Evolutionary conservation across 2,329 filamentous ascomycete genomes (phyloP).

Genomic region (Aspergillus sp.): DNA sequence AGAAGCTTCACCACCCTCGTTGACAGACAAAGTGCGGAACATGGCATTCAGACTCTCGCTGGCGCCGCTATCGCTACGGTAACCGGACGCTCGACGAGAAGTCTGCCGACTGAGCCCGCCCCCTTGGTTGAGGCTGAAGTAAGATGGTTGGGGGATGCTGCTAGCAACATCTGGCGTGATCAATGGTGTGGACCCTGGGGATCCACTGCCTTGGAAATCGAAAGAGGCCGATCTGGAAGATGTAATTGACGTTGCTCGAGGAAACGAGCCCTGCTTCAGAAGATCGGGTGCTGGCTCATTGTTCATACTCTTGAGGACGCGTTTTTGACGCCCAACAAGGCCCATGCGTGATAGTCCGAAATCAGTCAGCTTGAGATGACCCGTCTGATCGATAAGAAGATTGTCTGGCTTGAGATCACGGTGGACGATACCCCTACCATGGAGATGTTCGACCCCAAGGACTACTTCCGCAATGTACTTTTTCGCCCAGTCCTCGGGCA

Average conservation of each 20-base stretch:
- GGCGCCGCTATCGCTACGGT: slow-evolving; percentile 88
- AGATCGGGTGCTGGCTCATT: slow-evolving; percentile 84
- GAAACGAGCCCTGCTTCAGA: slow-evolving; percentile 88
- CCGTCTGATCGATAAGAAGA: slow-evolving; percentile 92
- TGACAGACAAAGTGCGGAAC: slow-evolving; percentile 76
- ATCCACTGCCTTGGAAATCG: slow-evolving; percentile 78
- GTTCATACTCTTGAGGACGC: slow-evolving; percentile 74
- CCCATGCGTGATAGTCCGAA: slow-evolving; percentile 98
- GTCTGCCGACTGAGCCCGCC: slow-evolving; percentile 62
- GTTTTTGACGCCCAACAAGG: slow-evolving; percentile 91
- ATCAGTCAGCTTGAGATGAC: slow-evolving; percentile 94
- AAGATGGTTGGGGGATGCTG: slow-evolving; percentile 80
- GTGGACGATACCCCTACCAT: slow-evolving; percentile 92
- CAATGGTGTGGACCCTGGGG: slow-evolving; percentile 80
- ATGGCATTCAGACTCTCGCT: slow-evolving; percentile 83
- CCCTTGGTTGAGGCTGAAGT: slow-evolving; percentile 70
- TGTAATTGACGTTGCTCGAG: slow-evolving; percentile 77
- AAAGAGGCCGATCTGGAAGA: slow-evolving; percentile 94
- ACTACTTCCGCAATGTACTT: slow-evolving; percentile 97
- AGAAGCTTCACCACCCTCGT: slow-evolving; percentile 58
- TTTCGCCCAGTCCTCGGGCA: slow-evolving; percentile 97
- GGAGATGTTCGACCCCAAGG: slow-evolving; percentile 93
- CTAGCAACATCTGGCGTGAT: slow-evolving; percentile 75
- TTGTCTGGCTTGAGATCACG: slow-evolving; percentile 97
- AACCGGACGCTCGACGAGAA: slow-evolving; percentile 70